Conservation (phyloP, 2,329 filamentous ascomycete species). For the Fusarium miscanthi region DNA sequence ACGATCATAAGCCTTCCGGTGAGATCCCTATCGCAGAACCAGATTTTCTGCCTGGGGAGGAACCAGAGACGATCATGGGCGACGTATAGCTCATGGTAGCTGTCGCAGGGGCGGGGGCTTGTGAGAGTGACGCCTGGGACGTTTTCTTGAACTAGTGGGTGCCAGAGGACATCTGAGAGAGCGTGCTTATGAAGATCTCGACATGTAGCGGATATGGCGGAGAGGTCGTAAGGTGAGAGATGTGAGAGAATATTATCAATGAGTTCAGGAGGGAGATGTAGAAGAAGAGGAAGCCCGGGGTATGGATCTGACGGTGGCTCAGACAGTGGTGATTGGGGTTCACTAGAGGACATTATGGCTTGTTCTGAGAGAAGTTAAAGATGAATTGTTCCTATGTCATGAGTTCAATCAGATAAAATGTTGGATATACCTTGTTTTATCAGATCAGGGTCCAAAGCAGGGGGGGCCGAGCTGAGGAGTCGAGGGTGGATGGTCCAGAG, state of each 20-base stretch:
- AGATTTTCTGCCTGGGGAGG: slow-evolving; percentile 80
- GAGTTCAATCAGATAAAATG: not conserved
- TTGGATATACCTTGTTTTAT: not conserved
- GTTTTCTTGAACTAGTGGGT: slow-evolving; percentile 73
- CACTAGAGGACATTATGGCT: not conserved
- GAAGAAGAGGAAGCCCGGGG: slow-evolving; percentile 49
- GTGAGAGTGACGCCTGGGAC: slow-evolving; percentile 67
- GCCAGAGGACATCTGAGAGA: slow-evolving; percentile 77
- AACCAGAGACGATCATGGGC: slow-evolving; percentile 88
- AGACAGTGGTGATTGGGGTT: not conserved
- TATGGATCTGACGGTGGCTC: not conserved
- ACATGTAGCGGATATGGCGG: slow-evolving; percentile 69
- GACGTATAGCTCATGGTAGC: slow-evolving; percentile 77
- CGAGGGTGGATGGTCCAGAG: slow-evolving; percentile 10
- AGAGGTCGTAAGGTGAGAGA: slow-evolving; percentile 73
- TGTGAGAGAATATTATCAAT: slow-evolving; percentile 76
- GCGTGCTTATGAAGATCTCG: slow-evolving; percentile 68
- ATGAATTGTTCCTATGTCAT: not conserved
- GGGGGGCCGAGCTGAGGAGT: slow-evolving; percentile 12
- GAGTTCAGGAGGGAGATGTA: slow-evolving; percentile 78
- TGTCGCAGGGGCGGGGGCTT: slow-evolving; percentile 67
- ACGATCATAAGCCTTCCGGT: slow-evolving; percentile 80
- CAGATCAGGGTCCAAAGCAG: not conserved
- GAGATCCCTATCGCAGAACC: slow-evolving; percentile 82
- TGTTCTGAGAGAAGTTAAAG: not conserved